A percentile compares a stretch with the other conserved stretches of the same genome.
phyloP scores from a whole-genome alignment of 352 stramenopile genomes.

The Phytophthora colocasiae region DNA sequence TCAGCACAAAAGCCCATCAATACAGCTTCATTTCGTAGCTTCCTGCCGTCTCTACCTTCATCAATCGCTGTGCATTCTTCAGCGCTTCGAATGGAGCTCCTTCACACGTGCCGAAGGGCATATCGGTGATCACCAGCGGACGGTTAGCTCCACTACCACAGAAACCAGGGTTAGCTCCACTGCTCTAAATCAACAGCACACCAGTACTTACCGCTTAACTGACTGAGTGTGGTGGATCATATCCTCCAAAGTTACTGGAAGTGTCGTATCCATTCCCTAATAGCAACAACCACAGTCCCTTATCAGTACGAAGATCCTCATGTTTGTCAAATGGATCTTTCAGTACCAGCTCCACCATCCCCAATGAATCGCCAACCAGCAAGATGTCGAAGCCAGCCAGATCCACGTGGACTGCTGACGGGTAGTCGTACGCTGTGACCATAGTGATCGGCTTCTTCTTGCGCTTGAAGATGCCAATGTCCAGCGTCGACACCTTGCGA shows the following conservation, averaged over 20 bases:
- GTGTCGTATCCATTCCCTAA: slow-evolving; percentile 87
- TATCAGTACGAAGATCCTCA: background rate
- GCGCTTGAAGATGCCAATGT: slow-evolving; percentile 90
- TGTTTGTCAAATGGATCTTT: background rate
- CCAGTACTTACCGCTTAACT: slow-evolving; percentile 85
- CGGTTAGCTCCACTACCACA: slow-evolving; percentile 66
- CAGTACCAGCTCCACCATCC: slow-evolving; percentile 98
- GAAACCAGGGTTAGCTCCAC: background rate
- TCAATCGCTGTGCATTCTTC: slow-evolving; percentile 95
- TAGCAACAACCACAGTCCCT: slow-evolving; percentile 8
- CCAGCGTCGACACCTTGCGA: slow-evolving; percentile 85
- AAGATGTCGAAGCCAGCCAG: slow-evolving; percentile 98
- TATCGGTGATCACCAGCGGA: slow-evolving; percentile 97
- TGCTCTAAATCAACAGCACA: background rate
- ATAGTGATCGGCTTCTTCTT: slow-evolving; percentile 98
- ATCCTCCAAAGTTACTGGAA: slow-evolving; percentile 97
- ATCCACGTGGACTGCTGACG: slow-evolving; percentile 96
- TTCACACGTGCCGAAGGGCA: slow-evolving; percentile 99
- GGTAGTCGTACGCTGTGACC: slow-evolving; percentile 99
- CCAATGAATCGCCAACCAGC: slow-evolving; percentile 97
- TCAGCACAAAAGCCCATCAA: background rate
- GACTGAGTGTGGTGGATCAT: slow-evolving; percentile 98
- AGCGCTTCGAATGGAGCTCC: slow-evolving; percentile 91
- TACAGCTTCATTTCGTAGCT: background rate
- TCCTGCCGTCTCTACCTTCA: slow-evolving; percentile 55